Base-by-base conservation (phyloP, 1,284 basidiomycete genomes). In the Microbotryum intermedium region DNA sequence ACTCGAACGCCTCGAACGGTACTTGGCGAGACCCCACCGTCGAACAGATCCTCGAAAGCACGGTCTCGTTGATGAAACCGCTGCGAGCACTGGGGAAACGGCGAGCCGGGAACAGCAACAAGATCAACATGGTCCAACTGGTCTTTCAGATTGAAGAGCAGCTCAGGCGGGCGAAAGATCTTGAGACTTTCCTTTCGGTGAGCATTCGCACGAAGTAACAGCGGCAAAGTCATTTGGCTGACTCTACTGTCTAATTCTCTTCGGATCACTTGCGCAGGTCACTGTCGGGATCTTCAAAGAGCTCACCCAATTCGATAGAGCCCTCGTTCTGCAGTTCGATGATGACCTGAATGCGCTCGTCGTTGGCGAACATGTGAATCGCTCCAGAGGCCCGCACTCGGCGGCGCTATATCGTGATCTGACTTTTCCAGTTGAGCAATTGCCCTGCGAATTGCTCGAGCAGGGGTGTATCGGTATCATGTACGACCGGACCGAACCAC, bases 291-390 rank as follows among this genome's bases (percentile, higher is more conserved):
- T 54, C 16, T 25, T 54, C n/a, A 45, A 43, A 20, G 34, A 54
- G 25, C 25, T 54, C 18, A 54, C 53, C 26, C 34, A 42, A 20
- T 54, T 54, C 34, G 53, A 54, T 20, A 7, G 21, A 23, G 25
- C 23, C 8, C 39, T 54, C 34, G 18, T 51, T 28, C 23, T 42
- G 16, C 25, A 64, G 51, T 64, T 64, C 42, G 59, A 58, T 43
- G 59, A 53, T 21, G 30, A 21, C 34, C 72, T 70, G 72, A 73
- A 74, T 58, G 72, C 72, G 25, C 70, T 72, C 57, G 72, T 74
- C 11, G 72, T 74, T 1, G 71, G 67, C 64, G 72, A 73, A 63
- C 65, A 73, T 13, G 72, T 74, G 42, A 68, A 73, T 50, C 71
- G 70, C 65, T 68, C 68, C 25, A 71, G 72, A 48, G 71, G 71